These are phyloP conservation scores for Ascochyta fabae DNA, from an alignment of 2,329 filamentous ascomycete genomes.

Conservation along the genomic window DNA sequence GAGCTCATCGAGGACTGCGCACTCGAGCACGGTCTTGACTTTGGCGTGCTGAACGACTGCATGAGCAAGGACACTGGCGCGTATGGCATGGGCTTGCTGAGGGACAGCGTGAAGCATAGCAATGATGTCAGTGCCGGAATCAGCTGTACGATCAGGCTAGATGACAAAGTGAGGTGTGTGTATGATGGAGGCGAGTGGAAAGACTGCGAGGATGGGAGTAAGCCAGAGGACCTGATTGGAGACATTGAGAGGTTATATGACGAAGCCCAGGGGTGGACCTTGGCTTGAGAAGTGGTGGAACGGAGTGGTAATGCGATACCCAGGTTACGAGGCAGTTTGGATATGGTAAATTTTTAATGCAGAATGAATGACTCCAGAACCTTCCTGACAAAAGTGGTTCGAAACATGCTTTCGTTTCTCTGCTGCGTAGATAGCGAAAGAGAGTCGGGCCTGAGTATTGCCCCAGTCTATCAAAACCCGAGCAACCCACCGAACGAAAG, in stretches of 20 bases:
- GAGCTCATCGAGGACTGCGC: conserved; percentile 86
- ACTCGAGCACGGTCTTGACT: conserved; percentile 86
- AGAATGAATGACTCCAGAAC: background rate
- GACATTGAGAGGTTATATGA: conserved; percentile 75
- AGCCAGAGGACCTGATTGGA: conserved; percentile 74
- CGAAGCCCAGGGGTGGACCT: conserved; percentile 37
- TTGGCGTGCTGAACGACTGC: conserved; percentile 81
- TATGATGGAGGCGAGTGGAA: conserved; percentile 80
- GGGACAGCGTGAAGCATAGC: conserved; percentile 70
- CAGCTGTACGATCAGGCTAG: conserved; percentile 65
- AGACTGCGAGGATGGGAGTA: conserved; percentile 73
- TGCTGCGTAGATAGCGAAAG: no score
- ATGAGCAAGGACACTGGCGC: conserved; percentile 77
- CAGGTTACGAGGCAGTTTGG: background rate
- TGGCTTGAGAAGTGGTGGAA: background rate
- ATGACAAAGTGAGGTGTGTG: conserved; percentile 83
- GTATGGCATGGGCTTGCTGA: conserved; percentile 70
- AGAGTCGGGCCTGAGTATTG: no score
- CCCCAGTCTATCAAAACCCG: no score
- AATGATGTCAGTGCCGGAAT: conserved; percentile 55
- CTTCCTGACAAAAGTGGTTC: background rate
- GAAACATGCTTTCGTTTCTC: background rate
- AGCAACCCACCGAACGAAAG: no score
- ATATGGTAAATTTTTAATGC: background rate
- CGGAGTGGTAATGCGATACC: background rate